These are phyloP conservation scores for Tieghemostelium lacteum DNA, from an alignment of 78 protist species.

Conservation along the genomic window DNA sequence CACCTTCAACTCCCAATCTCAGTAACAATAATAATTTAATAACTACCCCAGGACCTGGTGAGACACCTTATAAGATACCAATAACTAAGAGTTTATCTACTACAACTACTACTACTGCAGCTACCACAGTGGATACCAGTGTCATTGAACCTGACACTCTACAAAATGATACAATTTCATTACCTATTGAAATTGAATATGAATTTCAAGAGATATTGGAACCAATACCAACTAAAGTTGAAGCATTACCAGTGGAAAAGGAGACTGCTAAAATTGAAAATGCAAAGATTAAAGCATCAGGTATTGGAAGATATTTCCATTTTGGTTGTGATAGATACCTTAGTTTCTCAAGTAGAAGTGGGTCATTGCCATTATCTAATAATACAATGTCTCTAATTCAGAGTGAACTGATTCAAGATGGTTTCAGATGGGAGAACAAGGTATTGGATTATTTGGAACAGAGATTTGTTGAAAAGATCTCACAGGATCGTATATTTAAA, in stretches of 20 bases:
- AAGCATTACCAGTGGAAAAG: background rate
- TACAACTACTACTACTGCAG: background rate
- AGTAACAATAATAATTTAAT: background rate
- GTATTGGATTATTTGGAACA: background rate
- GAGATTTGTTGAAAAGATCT: background rate
- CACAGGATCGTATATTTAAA: background rate
- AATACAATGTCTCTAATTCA: constrained; percentile 8
- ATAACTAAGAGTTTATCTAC: no score
- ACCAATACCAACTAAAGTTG: background rate
- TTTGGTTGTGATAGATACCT: constrained; percentile 68
- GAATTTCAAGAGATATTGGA: background rate
- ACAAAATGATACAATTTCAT: background rate
- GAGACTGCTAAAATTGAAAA: constrained; percentile 15
- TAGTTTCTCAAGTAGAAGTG: constrained; percentile 19
- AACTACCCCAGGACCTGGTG: background rate
- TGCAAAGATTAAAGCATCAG: constrained; percentile 54
- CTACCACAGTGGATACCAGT: background rate
- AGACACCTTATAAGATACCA: background rate
- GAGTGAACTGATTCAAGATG: constrained; percentile 29
- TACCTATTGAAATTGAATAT: background rate
- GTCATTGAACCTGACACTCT: no score
- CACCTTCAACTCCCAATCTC: background rate
- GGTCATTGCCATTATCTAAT: background rate
- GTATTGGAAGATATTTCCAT: constrained; percentile 70
- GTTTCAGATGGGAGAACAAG: constrained; percentile 46